Percentiles rank a stretch among this genome's conserved stretches.
phyloP scores from a whole-genome alignment of 2,329 filamentous ascomycete genomes.

The Chaetomiaceae sp. region DNA sequence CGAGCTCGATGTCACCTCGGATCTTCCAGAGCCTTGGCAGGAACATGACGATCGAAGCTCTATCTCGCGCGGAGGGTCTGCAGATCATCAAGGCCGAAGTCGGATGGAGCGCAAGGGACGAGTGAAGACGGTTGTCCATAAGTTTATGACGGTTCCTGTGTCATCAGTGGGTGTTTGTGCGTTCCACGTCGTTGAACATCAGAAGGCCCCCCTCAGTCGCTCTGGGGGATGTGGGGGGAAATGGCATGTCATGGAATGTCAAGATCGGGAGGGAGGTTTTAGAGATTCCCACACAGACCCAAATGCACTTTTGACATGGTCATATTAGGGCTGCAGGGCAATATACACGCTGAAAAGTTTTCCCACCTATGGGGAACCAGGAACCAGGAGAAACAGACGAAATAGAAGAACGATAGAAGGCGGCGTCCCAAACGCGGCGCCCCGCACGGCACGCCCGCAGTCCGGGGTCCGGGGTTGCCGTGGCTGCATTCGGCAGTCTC shows the following conservation, averaged over 20 bases:
- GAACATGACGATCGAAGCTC: background rate
- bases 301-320: background rate
- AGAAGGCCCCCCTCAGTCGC: too few relatives aligned
- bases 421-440: background rate
- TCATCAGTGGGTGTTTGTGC: too few relatives aligned
- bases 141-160: too few relatives aligned
- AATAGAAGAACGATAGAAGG: slow-evolving; percentile 6
- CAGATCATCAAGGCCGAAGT: too few relatives aligned
- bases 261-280: background rate
- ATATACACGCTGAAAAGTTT: background rate
- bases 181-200: too few relatives aligned
- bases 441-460: background rate
- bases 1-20: slow-evolving; percentile 12
- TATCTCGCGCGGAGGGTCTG: too few relatives aligned
- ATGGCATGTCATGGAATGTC: too few relatives aligned
- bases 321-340: background rate
- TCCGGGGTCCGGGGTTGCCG: slow-evolving; percentile 14
- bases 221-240: too few relatives aligned
- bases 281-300: background rate
- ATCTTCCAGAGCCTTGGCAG: slow-evolving; percentile 10
- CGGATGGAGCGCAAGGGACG: too few relatives aligned
- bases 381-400: background rate
- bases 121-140: too few relatives aligned
- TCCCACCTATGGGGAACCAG: slow-evolving; percentile 10
- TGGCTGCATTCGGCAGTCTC: slow-evolving; percentile 25